Evolutionary conservation across 345 rosid species (phyloP).

Genomic region (Clarkia xantiana): DNA sequence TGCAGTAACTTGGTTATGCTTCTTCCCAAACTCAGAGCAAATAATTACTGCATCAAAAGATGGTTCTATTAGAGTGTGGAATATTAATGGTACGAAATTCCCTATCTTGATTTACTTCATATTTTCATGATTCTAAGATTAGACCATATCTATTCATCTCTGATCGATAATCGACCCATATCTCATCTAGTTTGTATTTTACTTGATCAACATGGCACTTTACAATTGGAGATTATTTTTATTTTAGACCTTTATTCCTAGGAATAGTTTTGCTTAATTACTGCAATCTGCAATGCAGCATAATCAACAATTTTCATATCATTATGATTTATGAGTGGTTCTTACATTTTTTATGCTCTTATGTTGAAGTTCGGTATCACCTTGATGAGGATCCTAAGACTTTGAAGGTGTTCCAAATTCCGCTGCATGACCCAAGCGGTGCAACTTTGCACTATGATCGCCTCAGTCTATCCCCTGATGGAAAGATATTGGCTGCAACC

Average conservation of each 20-base stretch:
- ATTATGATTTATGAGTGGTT: background rate
- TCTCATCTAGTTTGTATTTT: too few species aligned
- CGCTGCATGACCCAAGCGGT: slow-evolving; percentile 56
- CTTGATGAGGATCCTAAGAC: slow-evolving; percentile 97
- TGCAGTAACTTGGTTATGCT: slow-evolving; percentile 96
- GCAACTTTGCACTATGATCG: slow-evolving; percentile 61
- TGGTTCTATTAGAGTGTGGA: slow-evolving; percentile 80
- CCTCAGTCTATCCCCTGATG: slow-evolving; percentile 80
- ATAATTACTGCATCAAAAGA: slow-evolving; percentile 92
- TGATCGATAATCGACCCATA: too few species aligned
- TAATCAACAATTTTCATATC: background rate
- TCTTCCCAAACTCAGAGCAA: slow-evolving; percentile 72
- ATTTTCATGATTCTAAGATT: background rate
- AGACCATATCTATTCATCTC: background rate
- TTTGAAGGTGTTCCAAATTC: slow-evolving; percentile 73
- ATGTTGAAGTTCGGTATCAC: slow-evolving; percentile 69
- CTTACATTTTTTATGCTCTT: slow-evolving; percentile 12
- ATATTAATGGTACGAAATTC: slow-evolving; percentile 63
- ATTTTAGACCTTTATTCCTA: too few species aligned
- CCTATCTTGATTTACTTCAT: background rate
- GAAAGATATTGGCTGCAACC: slow-evolving; percentile 65
- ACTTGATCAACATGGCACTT: too few species aligned
- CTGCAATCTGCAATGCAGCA: too few species aligned
- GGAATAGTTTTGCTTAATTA: too few species aligned
- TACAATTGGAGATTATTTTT: too few species aligned